phyloP scores from a whole-genome alignment of 768 basidiomycete species.

The Russula ochroleuca region DNA sequence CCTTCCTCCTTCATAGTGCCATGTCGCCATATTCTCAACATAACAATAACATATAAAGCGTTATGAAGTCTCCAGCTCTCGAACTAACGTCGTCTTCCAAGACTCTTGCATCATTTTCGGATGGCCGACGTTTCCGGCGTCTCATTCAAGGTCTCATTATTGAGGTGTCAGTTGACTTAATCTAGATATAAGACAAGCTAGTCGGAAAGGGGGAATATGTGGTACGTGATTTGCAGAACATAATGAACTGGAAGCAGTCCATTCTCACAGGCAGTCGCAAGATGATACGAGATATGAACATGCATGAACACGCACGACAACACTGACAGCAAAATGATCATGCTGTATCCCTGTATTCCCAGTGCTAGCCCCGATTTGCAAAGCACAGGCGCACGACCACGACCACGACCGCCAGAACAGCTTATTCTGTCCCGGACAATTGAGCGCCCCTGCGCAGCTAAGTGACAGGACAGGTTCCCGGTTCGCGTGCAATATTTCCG shows the following conservation, averaged over 20 bases:
- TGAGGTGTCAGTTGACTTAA: not conserved
- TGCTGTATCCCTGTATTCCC: not conserved
- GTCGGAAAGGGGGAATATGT: not conserved
- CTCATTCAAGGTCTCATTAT: no score
- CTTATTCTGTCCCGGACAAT: not conserved
- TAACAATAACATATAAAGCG: not conserved
- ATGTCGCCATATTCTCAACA: not conserved
- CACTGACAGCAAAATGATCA: not conserved
- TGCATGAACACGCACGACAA: not conserved
- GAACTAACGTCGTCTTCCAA: not conserved
- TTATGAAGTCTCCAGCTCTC: not conserved
- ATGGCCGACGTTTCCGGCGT: not conserved
- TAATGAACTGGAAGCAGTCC: no score
- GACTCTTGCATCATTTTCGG: not conserved
- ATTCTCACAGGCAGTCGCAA: not conserved
- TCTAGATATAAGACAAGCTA: not conserved
- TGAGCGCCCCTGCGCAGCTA: not conserved
- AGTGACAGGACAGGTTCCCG: not conserved
- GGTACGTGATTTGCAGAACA: not conserved
- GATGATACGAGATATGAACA: not conserved
- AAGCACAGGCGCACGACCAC: not conserved
- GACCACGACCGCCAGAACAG: not conserved
- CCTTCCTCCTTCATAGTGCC: not conserved
- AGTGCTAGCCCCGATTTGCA: not conserved
- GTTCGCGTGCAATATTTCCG: conserved; percentile 7